phyloP scores from a whole-genome alignment of 768 basidiomycete genomes.

The Hirschioporus abietinus region DNA sequence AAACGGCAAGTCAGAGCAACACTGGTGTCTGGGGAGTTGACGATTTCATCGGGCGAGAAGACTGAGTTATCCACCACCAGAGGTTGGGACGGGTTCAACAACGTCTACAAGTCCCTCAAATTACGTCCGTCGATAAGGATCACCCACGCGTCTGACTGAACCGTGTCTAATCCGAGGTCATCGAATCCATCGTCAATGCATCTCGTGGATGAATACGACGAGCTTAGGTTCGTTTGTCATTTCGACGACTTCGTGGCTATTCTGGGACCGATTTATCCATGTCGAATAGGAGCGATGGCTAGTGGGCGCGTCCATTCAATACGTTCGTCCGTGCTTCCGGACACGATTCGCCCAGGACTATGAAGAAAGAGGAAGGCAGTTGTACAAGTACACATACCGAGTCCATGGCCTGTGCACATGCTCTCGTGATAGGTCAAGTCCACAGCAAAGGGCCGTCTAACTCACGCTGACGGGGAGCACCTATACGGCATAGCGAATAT shows the following conservation, averaged over 20 bases:
- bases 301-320: not conserved
- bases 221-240: not conserved
- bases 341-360: not conserved
- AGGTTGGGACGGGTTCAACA: not conserved
- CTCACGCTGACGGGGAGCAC: not conserved
- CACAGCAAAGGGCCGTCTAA: not conserved
- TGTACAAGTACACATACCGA: not conserved
- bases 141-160: not conserved
- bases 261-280: not conserved
- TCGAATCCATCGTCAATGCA: not conserved
- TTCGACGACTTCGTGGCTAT: not conserved
- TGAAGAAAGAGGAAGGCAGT: not conserved
- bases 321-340: not conserved
- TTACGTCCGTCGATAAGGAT: not conserved
- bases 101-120: not conserved
- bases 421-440: not conserved
- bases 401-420: not conserved
- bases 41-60: not conserved
- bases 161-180: not conserved
- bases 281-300: not conserved
- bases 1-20: not conserved
- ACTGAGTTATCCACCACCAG: not conserved
- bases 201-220: not conserved
- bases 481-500: not conserved
- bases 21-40: not conserved